A percentile compares a stretch with the other conserved stretches of the same genome.
These are phyloP conservation scores for Podospora pseudoanserina DNA, from an alignment of 495 filamentous ascomycete genomes.

Conservation along the genomic window DNA sequence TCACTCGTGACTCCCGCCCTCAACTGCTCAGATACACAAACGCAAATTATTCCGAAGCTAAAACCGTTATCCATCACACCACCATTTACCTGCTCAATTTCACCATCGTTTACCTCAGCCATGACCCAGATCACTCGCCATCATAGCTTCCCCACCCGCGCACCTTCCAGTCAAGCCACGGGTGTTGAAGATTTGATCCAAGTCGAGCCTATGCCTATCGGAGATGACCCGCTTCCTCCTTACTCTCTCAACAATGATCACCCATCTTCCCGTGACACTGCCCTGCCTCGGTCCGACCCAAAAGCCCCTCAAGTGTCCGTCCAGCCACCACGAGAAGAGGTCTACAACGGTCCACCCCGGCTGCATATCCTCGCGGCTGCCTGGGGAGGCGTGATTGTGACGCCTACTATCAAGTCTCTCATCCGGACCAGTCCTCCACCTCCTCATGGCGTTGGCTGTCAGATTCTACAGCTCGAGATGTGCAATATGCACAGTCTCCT, in stretches of 20 bases:
- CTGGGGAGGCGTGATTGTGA: conserved; percentile 30
- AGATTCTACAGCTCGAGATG: conserved; percentile 24
- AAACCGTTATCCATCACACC: too few species aligned
- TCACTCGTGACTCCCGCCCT: background rate
- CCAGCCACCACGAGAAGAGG: conserved; percentile 9
- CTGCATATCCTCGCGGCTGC: conserved; percentile 27
- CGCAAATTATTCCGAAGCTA: background rate
- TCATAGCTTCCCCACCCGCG: background rate
- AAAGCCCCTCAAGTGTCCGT: background rate
- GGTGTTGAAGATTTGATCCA: background rate
- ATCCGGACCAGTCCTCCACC: background rate
- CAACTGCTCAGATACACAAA: background rate
- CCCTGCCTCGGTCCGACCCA: background rate
- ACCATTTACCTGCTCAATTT: background rate
- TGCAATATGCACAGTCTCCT: conserved; percentile 18
- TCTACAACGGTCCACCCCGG: background rate
- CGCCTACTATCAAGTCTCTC: conserved; percentile 18
- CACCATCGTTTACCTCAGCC: background rate
- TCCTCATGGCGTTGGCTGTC: conserved; percentile 4
- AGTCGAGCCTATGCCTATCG: background rate
- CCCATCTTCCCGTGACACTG: background rate
- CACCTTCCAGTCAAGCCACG: background rate
- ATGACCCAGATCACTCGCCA: background rate
- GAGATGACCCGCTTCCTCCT: background rate
- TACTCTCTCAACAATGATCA: background rate